Percentiles rank a stretch among this genome's conserved stretches.
Conservation (phyloP, 73 alveolate genomes). For the Breviolum minutum region DNA sequence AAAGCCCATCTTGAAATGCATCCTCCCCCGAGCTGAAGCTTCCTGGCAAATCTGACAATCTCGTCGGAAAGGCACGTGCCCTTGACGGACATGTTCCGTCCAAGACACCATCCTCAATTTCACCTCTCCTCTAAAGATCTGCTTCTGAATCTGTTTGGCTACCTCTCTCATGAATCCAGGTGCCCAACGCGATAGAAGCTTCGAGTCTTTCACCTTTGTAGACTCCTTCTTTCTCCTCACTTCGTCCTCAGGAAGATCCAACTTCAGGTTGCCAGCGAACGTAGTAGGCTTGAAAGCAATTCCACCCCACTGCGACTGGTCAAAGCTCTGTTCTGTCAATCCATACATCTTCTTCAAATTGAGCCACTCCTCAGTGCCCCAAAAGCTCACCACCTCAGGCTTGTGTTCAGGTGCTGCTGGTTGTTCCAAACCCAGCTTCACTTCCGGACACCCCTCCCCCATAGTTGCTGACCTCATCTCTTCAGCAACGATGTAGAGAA, state of each 20-base stretch:
- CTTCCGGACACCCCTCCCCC: neutral
- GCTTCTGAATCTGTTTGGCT: neutral
- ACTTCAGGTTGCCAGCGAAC: neutral
- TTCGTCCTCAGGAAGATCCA: neutral
- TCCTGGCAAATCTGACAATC: no score
- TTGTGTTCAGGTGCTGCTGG: neutral
- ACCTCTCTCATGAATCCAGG: neutral
- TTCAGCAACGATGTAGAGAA: neutral
- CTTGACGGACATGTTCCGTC: no score
- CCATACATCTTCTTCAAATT: neutral
- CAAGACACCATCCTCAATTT: no score
- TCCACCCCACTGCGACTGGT: neutral
- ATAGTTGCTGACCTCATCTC: neutral
- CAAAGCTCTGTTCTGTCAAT: neutral
- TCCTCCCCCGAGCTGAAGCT: no score
- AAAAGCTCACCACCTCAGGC: neutral
- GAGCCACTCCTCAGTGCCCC: no score
- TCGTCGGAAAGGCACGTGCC: no score
- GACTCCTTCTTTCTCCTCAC: neutral
- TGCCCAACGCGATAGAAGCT: neutral
- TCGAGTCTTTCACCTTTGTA: neutral
- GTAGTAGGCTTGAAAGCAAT: neutral
- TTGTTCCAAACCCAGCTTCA: neutral
- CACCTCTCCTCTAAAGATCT: no score
- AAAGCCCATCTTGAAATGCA: no score